Conservation (phyloP, 257 asterid species). For the Penstemon eatonii region DNA sequence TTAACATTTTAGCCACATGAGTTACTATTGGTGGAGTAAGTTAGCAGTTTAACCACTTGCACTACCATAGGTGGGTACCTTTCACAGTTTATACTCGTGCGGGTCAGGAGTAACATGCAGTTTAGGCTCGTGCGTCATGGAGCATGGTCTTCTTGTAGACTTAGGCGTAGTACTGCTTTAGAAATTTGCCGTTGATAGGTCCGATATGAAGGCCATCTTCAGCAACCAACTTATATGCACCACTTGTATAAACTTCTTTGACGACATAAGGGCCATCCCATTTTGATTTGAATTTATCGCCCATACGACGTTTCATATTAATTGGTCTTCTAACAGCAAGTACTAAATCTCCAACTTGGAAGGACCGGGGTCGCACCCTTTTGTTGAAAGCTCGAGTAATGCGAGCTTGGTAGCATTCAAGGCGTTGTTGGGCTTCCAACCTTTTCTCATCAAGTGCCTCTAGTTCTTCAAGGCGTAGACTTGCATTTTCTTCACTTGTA, state of each 20-base stretch:
- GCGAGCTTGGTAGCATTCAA: background rate
- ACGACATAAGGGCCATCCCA: background rate
- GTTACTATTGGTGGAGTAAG: background rate
- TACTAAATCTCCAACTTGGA: background rate
- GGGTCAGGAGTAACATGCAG: too few species aligned
- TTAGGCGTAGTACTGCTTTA: too few species aligned
- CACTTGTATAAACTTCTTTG: background rate
- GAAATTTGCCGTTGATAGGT: too few species aligned
- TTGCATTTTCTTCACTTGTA: background rate
- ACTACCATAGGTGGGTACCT: background rate
- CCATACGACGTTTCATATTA: background rate
- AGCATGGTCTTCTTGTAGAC: too few species aligned
- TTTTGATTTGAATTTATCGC: background rate
- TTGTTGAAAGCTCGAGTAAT: background rate
- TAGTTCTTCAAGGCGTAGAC: background rate
- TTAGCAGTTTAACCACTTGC: background rate
- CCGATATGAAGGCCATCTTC: too few species aligned
- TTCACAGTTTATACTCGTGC: too few species aligned
- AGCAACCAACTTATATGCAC: too few species aligned
- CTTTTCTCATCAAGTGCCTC: slow-evolving; percentile 2
- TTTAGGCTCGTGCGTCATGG: too few species aligned
- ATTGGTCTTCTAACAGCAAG: background rate
- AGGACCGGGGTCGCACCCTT: background rate
- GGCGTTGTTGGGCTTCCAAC: background rate
- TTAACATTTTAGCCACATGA: background rate